Conservation (phyloP, 208 protist genomes). For the Leishmania arabica region DNA sequence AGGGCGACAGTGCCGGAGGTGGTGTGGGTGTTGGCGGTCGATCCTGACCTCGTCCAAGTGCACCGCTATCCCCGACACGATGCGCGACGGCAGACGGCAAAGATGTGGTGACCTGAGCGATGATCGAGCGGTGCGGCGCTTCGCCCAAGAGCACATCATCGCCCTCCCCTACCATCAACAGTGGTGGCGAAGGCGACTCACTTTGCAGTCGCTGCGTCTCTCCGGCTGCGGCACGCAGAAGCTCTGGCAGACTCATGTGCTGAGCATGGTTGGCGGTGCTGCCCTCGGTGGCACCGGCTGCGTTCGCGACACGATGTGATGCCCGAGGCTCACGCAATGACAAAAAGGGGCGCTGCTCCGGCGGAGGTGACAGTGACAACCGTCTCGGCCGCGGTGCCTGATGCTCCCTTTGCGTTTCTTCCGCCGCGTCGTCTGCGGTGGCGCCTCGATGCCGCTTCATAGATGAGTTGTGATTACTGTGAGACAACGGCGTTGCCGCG, state of each 20-base stretch:
- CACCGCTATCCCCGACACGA: not conserved
- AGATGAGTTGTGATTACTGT: not conserved
- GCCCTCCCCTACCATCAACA: not conserved
- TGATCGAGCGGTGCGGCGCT: not conserved
- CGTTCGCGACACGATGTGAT: not conserved
- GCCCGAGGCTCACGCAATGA: not conserved
- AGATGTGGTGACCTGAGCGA: not conserved
- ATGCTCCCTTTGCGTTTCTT: too few species aligned
- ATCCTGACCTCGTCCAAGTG: not conserved
- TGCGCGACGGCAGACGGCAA: not conserved
- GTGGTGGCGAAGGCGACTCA: conserved; percentile 6
- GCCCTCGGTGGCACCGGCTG: not conserved
- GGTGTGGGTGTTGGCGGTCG: not conserved
- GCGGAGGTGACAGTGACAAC: not conserved
- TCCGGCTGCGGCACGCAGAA: not conserved
- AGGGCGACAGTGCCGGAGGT: not conserved
- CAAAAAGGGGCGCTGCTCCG: not conserved
- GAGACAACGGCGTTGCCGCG: not conserved
- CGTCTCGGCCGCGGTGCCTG: not conserved
- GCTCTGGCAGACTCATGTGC: not conserved
- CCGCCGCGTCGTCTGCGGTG: not conserved
- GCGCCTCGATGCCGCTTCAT: conserved; percentile 6
- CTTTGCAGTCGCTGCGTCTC: conserved; percentile 30
- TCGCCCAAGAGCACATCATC: not conserved
- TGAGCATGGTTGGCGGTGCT: not conserved